Evolutionary conservation across 202 grass and related monocot species (phyloP).

Genomic region (Zoysia matrella): DNA sequence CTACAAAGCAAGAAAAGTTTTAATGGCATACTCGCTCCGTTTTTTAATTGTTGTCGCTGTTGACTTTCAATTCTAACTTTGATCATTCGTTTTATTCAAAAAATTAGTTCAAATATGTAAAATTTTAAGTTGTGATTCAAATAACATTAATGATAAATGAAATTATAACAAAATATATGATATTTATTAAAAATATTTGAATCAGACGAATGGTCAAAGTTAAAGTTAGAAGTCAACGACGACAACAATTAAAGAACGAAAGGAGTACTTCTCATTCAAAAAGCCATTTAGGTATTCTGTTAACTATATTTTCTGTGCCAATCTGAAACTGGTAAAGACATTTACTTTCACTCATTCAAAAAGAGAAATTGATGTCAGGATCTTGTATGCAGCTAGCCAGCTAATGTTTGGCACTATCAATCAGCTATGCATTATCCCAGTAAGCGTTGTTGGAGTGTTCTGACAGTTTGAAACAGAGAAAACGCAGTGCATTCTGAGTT

Average conservation of each 20-base stretch:
- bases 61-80: too few species aligned
- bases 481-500: constrained; percentile 15
- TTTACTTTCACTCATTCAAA: neutral
- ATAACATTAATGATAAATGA: too few species aligned
- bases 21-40: neutral
- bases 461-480: constrained; percentile 2
- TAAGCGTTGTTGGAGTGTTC: neutral
- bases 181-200: too few species aligned
- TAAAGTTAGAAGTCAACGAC: too few species aligned
- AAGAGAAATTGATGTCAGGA: neutral
- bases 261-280: too few species aligned
- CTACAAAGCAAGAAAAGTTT: neutral
- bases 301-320: neutral
- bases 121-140: too few species aligned
- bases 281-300: neutral
- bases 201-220: too few species aligned
- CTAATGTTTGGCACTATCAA: neutral
- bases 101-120: too few species aligned
- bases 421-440: neutral
- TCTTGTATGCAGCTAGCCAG: neutral
- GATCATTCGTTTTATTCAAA: too few species aligned
- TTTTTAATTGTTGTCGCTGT: too few species aligned
- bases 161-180: too few species aligned
- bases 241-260: too few species aligned
- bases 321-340: neutral